Evolutionary conservation across 768 basidiomycete species (phyloP), one percentile per base, ranked within the genome.

Genomic region (Lentinula detonsa): DNA sequence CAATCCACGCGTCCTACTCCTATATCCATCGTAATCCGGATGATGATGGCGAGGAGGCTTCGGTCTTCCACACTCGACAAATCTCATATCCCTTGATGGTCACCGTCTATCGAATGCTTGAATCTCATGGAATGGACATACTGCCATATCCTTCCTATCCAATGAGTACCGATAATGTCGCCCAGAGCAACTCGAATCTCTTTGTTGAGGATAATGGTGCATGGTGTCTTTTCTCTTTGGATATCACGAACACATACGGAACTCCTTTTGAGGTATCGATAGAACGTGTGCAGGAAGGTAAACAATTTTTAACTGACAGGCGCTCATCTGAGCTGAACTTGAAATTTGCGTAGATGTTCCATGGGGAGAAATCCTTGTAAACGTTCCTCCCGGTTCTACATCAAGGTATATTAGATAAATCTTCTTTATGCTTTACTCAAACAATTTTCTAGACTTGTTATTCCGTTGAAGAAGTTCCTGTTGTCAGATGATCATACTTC

Each of bases 101-200:
- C 61, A 96, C 95, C 3, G 97, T 98, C 11, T 97, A 98, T 70
- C 91, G 92, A 65, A 95, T 95, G 80, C 84, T 98, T 33, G 92
- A 96, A 71, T 92, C 91, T 66, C 82, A 87, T 64, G 79, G 81
- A 42, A 88, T 98, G 85, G 88, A 92, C 65, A 78, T 97, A 63
- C 73, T 93, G 39, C 86, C 90, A 13, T 85, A 91, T 64, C 78
- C 66, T 23, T 66, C 74, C 7, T 73, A 75, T 63, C 66, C 70
- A 54, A 37, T 61, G 39, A 62, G 66, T 34, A 59, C 64, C 39
- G 40, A 56, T 39, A 65, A 62, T 61, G 65, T 51, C 48, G 63
- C 57, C 51, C 68, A 39, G 40, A 64, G 61, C 50, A 67, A 64
- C 62, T 67, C 62, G 42, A 66, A 78, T 9, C 66, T 83, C 39